Base-by-base conservation (phyloP, 768 basidiomycete species). In the Phylloporus scabripes region DNA sequence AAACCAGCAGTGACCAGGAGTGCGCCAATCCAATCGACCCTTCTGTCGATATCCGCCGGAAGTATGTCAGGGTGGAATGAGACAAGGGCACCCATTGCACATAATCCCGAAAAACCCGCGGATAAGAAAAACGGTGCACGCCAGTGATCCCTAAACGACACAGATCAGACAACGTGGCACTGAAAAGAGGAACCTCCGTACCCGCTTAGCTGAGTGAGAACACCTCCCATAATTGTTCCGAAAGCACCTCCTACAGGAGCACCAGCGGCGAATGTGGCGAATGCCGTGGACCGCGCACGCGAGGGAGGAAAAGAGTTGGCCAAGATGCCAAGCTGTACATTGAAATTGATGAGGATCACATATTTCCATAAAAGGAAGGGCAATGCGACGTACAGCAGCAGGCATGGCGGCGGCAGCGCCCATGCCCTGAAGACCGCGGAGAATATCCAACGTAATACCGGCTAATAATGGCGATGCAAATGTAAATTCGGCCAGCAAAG, bases 251-350 rank as follows among this genome's bases (percentile, higher is more conserved):
- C 92, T 5, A 93, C 60, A 0, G 92, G 91, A 0, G 86, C 88
- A 23, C 93, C 93, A 0, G 90, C 88, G 1, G 85, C 76, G 55
- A 92, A 94, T 0, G 84, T 81, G 0, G 92, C 80, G 53, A 94
- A 95, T 0, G 90, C 92, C 0, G 81, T 65, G 1, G 87, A 81
- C 9, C 92, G 79, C 0, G 82, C 74, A 11, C 71, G 71, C 0
- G 84, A 83, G 0, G 77, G 74, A 4, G 85, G 83, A 63, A 94
- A 95, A 0, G 82, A 71, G 41, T 85, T 76, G 0, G 92, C 92
- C 29, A 95, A 74, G 49, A 90, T 92, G 1, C 92, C 92, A 1
- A 92, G 62, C 81, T 89, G 52, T 26, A 38, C 40, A n/a, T n/a
- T n/a, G 12, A 18, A 17, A n/a, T 31, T 15, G 14, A 24, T 43